These are phyloP conservation scores for Agaricus subrufescens DNA, from an alignment of 768 basidiomycete genomes.

Conservation along the genomic window DNA sequence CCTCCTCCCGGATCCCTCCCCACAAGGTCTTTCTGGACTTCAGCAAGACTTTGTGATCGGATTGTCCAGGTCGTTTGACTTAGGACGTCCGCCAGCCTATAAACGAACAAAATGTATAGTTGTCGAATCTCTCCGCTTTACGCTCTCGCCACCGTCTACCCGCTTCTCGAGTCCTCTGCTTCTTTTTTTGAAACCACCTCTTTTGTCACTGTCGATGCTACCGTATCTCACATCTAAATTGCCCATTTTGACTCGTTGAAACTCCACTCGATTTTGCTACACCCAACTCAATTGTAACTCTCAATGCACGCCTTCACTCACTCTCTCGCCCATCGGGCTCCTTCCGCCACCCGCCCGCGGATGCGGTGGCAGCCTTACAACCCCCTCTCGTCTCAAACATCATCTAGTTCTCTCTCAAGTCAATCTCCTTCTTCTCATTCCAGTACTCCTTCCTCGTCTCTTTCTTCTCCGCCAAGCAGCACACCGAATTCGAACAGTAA, in stretches of 20 bases:
- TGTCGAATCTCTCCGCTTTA: constrained; percentile 8
- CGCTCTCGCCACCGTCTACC: constrained; percentile 19
- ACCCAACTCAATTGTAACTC: constrained; percentile 21
- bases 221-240: constrained; percentile 28
- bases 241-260: constrained; percentile 17
- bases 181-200: constrained; percentile 14
- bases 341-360: constrained; percentile 60
- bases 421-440: constrained; percentile 43
- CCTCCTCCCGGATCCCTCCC: constrained; percentile 3
- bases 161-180: constrained; percentile 9
- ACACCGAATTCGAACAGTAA: constrained; percentile 30
- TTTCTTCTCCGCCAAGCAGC: constrained; percentile 39
- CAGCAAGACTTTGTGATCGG: constrained; percentile 36
- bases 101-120: constrained; percentile 36
- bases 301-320: constrained; percentile 40
- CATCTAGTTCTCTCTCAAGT: constrained; percentile 27
- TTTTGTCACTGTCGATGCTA: constrained; percentile 28
- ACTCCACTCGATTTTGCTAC: constrained; percentile 22
- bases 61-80: constrained; percentile 39
- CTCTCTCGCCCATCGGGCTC: constrained; percentile 66
- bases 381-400: constrained; percentile 35
- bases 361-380: constrained; percentile 82
- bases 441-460: constrained; percentile 55
- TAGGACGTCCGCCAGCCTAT: constrained; percentile 30
- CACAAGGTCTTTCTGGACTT: constrained; percentile 21